Base-by-base conservation (phyloP, 2,329 filamentous ascomycete genomes). In the Colletotrichum sp. region DNA sequence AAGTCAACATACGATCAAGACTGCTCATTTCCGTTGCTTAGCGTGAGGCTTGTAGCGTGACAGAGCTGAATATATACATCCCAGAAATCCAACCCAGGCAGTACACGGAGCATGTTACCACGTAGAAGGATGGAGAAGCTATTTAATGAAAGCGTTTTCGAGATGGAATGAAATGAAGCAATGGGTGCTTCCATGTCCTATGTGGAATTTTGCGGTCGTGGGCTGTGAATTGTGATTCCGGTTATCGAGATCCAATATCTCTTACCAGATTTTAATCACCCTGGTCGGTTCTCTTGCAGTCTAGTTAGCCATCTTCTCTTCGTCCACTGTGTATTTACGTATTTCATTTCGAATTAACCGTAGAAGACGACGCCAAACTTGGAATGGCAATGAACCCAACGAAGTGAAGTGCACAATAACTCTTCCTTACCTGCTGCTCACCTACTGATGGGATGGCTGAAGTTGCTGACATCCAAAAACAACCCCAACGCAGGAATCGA, bases 241-340 rank as follows among this genome's bases (percentile, higher is more conserved):
- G 8, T 38, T 7, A 15, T 15, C 34, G 13, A 15, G 5, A 36
- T 3, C 16, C 16, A 38, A 16, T 6, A 8, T 43, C 8, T n/a
- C 5, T 8, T n/a, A 3, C 38, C 8, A 1, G 18, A 43, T 0
- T n/a, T 3, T 24, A 4, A 4, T 4, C 24, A 24, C 24, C 3
- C 24, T 24, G 24, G 24, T 24, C 24, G 24, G 3, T 24, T 24
- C 24, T 3, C 18, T 11, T 43, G 9, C 5, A n/a, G 2, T 11
- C 5, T 1, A 11, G 3, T 2, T 1, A n/a, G 5, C 0, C 18
- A 6, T 0, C 8, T 12, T 12, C 8, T 6, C 2, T 12, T n/a
- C 18, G 5, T 47, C 3, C 18, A n/a, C 18, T 2, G 38, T 12
- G 18, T 47, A n/a, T 47, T 47, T 47, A 5, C 18, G 16, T 38